Conservation (phyloP, 2,329 filamentous ascomycete genomes). For the Beauveria pseudobassiana region DNA sequence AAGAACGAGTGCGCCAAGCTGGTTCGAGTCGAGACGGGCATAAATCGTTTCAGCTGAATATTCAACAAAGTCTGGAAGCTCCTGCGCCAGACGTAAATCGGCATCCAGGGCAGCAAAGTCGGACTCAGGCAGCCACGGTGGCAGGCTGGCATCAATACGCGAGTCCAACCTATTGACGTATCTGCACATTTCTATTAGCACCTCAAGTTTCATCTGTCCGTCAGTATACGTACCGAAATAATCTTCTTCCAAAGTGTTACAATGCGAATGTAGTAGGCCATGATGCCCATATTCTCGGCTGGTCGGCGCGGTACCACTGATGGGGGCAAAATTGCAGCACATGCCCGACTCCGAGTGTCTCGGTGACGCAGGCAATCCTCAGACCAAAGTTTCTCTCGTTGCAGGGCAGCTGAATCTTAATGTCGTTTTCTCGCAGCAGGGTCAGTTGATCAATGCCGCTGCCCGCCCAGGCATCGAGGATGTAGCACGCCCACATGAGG, state of each 20-base stretch:
- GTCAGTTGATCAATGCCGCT: slow-evolving; percentile 32
- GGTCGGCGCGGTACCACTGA: slow-evolving; percentile 31
- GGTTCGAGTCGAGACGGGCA: slow-evolving; percentile 37
- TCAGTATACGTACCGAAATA: slow-evolving; percentile 21
- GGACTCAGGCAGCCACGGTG: slow-evolving; percentile 36
- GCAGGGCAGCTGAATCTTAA: slow-evolving; percentile 33
- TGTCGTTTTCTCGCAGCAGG: slow-evolving; percentile 31
- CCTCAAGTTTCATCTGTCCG: background rate
- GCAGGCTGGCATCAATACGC: slow-evolving; percentile 29
- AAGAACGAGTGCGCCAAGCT: slow-evolving; percentile 36
- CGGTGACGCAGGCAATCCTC: slow-evolving; percentile 32
- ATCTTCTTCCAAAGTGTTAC: slow-evolving; percentile 34
- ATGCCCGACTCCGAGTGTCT: slow-evolving; percentile 33
- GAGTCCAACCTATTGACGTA: slow-evolving; percentile 36
- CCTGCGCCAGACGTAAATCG: slow-evolving; percentile 32
- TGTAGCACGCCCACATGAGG: slow-evolving; percentile 36
- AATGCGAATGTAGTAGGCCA: slow-evolving; percentile 36
- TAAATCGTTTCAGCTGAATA: slow-evolving; percentile 38
- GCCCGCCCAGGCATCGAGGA: slow-evolving; percentile 33
- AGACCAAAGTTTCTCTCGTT: slow-evolving; percentile 35
- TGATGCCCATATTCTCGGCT: slow-evolving; percentile 36
- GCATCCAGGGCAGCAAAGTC: slow-evolving; percentile 33
- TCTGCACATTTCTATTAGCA: background rate
- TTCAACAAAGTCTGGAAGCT: slow-evolving; percentile 36
- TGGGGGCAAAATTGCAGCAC: slow-evolving; percentile 32